Evolutionary conservation across 2,329 filamentous ascomycete genomes (phyloP), one percentile per base, ranked within the genome.

Genomic region (Colletotrichum simmondsii): DNA sequence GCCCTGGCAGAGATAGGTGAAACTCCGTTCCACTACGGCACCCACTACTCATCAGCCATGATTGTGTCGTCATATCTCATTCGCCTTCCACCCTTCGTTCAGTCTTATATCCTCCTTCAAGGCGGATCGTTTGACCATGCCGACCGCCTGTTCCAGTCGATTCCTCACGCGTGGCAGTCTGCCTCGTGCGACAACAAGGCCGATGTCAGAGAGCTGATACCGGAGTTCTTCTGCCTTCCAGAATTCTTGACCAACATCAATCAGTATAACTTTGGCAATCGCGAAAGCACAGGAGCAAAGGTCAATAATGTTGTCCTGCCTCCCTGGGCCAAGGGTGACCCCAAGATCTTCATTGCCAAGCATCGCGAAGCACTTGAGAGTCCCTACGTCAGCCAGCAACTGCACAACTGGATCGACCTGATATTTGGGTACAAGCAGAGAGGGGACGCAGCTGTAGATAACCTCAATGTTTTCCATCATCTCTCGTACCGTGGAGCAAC

Each of bases 21-120:
- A 58, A 92, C 94, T 0, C 94, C 97, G 0, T 99, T 98, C 80
- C 97, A 99, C 80, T 99, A 98, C 77, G 97, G 97, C 22, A 99
- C 97, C 0, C 97, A 99, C 81, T 99, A 99, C 81, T 98, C 97
- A 1, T 98, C 97, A 2, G 97, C 97, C 8, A 99, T 98, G 97
- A 98, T 98, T 72, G 97, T 99, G 7, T 95, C 95, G 14, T 98
- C 95, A 0, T 99, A 98, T 78, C 88, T 99, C 53, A 98, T 99
- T 78, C 93, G 97, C 22, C 87, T 99, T 19, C 96, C 98, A 63
- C 97, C 97, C 0, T 99, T 98, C 80, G 96, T 98, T 28, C 95
- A 98, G 77, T 98, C 97, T 0, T 98, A 97, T 79, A 90, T 98
- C 24, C 86, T 98, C 10, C 89, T 99, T 2, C 97, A 99, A 81